A percentile compares a stretch with the other conserved stretches of the same genome.
phyloP scores from a whole-genome alignment of 345 rosid genomes.

The Pistacia integerrima region DNA sequence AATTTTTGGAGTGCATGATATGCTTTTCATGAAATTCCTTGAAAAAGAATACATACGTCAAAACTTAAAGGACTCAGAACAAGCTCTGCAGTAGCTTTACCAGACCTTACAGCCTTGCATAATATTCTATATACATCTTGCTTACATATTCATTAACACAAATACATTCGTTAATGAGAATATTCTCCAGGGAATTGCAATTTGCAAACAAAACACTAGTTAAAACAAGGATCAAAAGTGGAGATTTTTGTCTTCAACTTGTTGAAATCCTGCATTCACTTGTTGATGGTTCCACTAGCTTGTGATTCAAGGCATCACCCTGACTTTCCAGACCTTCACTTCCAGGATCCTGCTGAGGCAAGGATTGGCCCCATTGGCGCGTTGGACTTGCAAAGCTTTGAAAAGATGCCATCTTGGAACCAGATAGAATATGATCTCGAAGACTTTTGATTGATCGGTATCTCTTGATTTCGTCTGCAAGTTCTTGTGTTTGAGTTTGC shows the following conservation, averaged over 20 bases:
- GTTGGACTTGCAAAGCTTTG: constrained; percentile 44
- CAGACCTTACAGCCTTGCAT: constrained; percentile 24
- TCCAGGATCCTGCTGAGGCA: constrained; percentile 29
- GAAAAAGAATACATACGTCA: constrained; percentile 6
- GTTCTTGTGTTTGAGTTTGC: constrained; percentile 34
- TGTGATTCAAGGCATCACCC: constrained; percentile 17
- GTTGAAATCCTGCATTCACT: constrained; percentile 26
- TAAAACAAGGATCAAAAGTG: not conserved
- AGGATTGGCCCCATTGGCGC: constrained; percentile 29
- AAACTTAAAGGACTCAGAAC: constrained; percentile 1
- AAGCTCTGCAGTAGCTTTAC: constrained; percentile 13
- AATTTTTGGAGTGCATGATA: not conserved
- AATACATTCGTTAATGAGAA: not conserved
- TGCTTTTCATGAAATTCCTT: not conserved
- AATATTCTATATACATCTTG: constrained; percentile 39
- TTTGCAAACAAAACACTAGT: not conserved
- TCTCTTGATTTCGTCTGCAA: constrained; percentile 47
- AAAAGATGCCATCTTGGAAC: constrained; percentile 24
- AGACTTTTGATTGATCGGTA: constrained; percentile 47
- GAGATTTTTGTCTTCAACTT: constrained; percentile 25
- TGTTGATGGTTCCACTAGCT: constrained; percentile 14
- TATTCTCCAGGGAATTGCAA: not conserved
- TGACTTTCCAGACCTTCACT: constrained; percentile 16
- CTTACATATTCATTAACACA: constrained; percentile 11
- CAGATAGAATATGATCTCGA: constrained; percentile 60